Evolutionary conservation across 2,329 filamentous ascomycete species (phyloP), one percentile per base, ranked within the genome.

Genomic region (Didymella lethalis): DNA sequence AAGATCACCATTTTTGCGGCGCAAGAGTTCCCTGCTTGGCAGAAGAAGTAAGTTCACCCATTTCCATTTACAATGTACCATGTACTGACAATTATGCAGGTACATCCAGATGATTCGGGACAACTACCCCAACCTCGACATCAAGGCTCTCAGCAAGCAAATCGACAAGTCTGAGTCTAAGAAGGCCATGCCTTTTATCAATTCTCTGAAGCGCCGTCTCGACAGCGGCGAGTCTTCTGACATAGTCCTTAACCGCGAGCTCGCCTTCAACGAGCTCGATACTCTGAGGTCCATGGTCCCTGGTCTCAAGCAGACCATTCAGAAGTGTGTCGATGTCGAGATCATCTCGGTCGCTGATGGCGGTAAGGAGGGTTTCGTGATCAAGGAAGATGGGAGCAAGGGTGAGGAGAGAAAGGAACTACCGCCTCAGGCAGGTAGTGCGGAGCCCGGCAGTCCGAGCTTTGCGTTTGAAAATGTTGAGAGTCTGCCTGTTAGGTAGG

Each of bases 101-200:
- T 76, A 77, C 64, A 72, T 76, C 28, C 68, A 74, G 48, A 59
- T 77, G 43, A 61, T 76, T 49, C 68, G 64, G 44, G 61, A 63
- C 40, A 65, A 69, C 16, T 71, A 69, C 48, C 65, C 67, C n/a
- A 66, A 71, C 64, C 88, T 90, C 64, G 89, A 96, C 73, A 91
- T 96, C 76, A 96, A 96, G 82, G 87, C 86, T 56, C 82, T 97
- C 46, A 91, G 88, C 70, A 88, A 87, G 66, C 86, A 88, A 73
- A 89, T 97, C 57, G 88, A 87, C 67, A 96, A 96, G 83, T 84
- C 92, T 73, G 91, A 96, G 80, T 92, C 93, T 85, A 99, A 98
- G 87, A 95, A 96, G 81, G 94, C 93, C 2, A 98, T 98, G 94
- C 95, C 95, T 0, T 98, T 97, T 73, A 89, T 97, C 48, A 93